Evolutionary conservation across 192 early-diverging fungal species (phyloP).

Genomic region (Coemansia pectinata): DNA sequence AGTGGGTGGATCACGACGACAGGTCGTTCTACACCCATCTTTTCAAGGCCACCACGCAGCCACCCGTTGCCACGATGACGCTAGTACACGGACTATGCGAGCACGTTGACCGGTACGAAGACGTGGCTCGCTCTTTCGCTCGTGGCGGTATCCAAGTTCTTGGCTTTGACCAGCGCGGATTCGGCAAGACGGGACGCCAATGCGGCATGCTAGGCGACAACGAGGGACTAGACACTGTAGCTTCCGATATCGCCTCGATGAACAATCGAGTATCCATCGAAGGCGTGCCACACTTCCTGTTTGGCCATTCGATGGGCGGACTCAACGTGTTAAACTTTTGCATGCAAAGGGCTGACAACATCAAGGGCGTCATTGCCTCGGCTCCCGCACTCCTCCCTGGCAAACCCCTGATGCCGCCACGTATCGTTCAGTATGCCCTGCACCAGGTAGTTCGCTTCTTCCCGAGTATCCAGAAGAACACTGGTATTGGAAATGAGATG

Average conservation of each 20-base stretch:
- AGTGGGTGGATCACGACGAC: conserved; percentile 26
- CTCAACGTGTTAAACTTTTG: conserved; percentile 38
- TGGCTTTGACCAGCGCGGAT: conserved; percentile 65
- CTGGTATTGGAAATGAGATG: conserved; percentile 34
- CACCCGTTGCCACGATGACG: conserved; percentile 53
- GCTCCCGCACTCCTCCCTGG: conserved; percentile 41
- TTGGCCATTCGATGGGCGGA: conserved; percentile 64
- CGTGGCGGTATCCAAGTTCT: conserved; percentile 55
- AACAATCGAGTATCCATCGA: conserved; percentile 25
- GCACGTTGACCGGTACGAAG: conserved; percentile 61
- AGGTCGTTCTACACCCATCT: conserved; percentile 39
- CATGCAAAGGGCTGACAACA: conserved; percentile 20
- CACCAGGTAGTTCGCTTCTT: conserved; percentile 30
- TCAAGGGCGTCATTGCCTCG: conserved; percentile 41
- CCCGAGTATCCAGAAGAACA: conserved; percentile 38
- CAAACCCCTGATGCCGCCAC: conserved; percentile 27
- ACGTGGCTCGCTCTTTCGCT: conserved; percentile 53
- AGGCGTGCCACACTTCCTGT: conserved; percentile 56
- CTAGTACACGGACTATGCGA: conserved; percentile 66
- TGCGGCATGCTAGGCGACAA: conserved; percentile 50
- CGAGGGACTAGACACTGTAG: conserved; percentile 40
- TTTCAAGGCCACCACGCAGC: conserved; percentile 25
- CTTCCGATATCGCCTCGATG: conserved; percentile 52
- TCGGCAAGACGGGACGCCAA: conserved; percentile 58
- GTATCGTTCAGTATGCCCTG: conserved; percentile 20